Percentiles rank a stretch among this genome's conserved stretches.
Evolutionary conservation across 2,329 filamentous ascomycete genomes (phyloP).

Genomic region (Ceratocystis lukuohia): DNA sequence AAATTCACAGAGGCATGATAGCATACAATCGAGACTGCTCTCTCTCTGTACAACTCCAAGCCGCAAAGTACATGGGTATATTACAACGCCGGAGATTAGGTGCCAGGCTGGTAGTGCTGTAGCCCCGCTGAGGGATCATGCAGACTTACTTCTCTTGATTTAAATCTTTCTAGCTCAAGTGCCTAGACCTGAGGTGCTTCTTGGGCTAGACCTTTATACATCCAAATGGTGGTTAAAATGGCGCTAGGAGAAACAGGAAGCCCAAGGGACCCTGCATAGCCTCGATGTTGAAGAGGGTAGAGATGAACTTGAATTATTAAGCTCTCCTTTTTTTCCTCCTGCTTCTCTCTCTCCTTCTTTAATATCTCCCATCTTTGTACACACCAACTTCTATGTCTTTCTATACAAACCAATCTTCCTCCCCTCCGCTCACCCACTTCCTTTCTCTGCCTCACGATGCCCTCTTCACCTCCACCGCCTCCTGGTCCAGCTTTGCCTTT

Average conservation of each 20-base stretch:
- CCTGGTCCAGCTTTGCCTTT: conserved; percentile 22
- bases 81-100: no score
- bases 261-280: neutral
- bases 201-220: neutral
- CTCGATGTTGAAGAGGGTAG: neutral
- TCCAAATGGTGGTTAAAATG: no score
- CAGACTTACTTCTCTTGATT: no score
- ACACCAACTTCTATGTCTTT: no score
- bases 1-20: no score
- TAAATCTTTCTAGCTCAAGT: neutral
- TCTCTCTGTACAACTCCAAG: no score
- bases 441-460: conserved; percentile 11
- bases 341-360: neutral
- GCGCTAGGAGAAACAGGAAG: neutral
- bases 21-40: no score
- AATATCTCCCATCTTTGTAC: no score
- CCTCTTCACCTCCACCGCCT: conserved; percentile 5
- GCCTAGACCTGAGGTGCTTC: neutral
- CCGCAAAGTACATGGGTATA: no score
- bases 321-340: neutral
- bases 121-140: no score
- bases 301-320: neutral
- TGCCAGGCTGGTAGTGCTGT: no score
- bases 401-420: neutral
- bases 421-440: neutral